Conservation (phyloP, 2,329 filamentous ascomycete genomes). For the Cercospora nicotianae region DNA sequence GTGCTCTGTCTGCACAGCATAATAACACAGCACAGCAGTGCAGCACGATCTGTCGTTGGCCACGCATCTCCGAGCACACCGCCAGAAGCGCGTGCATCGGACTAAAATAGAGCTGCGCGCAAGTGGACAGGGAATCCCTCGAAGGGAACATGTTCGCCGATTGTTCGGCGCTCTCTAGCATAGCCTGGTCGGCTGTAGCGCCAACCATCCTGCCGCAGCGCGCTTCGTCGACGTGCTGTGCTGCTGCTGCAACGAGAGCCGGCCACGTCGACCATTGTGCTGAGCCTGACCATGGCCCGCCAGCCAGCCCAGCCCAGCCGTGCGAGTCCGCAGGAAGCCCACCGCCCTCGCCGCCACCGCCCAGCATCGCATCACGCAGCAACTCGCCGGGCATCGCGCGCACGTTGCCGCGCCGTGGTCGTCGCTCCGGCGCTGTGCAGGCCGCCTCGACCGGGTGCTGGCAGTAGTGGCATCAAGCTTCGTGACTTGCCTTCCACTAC, state of each 20-base stretch:
- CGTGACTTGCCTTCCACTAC: background rate
- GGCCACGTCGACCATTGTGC: background rate
- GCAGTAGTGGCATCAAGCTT: background rate
- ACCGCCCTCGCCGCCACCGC: background rate
- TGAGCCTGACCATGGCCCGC: background rate
- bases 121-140: conserved; percentile 13
- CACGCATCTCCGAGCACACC: conserved; percentile 15
- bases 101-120: conserved; percentile 9
- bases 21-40: no score
- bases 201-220: background rate
- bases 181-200: conserved; percentile 1
- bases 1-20: background rate
- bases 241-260: background rate
- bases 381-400: background rate
- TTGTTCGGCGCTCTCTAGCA: conserved; percentile 14
- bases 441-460: background rate
- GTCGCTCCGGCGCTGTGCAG: background rate
- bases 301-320: no score
- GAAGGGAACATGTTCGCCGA: conserved; percentile 23
- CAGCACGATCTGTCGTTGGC: background rate
- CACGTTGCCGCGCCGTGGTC: background rate
- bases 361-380: background rate
- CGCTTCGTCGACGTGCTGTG: background rate
- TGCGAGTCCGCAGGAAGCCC: no score
- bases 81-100: background rate